Conservation (phyloP, 495 filamentous ascomycete genomes). For the Penicillium samsonianum region DNA sequence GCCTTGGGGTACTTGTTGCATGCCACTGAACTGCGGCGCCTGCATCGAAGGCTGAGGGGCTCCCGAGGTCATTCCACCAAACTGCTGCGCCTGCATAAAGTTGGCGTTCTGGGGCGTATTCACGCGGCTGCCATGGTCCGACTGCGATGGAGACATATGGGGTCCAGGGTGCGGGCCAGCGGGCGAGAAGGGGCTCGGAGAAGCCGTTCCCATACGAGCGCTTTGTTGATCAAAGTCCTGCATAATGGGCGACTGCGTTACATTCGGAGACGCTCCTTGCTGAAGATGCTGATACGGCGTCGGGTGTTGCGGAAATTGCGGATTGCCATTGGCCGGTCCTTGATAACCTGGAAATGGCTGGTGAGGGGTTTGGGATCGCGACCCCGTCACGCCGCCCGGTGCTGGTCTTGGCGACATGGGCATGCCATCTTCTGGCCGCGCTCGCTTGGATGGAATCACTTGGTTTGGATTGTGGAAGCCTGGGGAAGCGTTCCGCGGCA, state of each 20-base stretch:
- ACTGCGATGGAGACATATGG: conserved; percentile 76
- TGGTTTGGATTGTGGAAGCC: conserved; percentile 74
- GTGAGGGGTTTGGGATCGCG: conserved; percentile 90
- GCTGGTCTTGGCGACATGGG: conserved; percentile 78
- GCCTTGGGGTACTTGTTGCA: conserved; percentile 47
- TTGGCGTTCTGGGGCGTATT: conserved; percentile 73
- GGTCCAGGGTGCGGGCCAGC: conserved; percentile 71
- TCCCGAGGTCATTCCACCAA: conserved; percentile 39
- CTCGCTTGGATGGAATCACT: conserved; percentile 84
- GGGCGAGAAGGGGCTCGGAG: conserved; percentile 88
- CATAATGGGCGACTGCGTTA: conserved; percentile 88
- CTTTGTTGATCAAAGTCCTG: conserved; percentile 67
- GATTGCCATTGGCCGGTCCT: conserved; percentile 56
- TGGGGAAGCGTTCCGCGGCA: conserved; percentile 76
- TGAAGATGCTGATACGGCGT: conserved; percentile 81
- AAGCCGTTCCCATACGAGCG: conserved; percentile 84
- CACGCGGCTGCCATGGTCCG: conserved; percentile 71
- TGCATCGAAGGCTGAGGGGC: conserved; percentile 49
- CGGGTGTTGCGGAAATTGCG: conserved; percentile 55
- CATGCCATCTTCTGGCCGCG: conserved; percentile 82
- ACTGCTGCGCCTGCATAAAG: conserved; percentile 51
- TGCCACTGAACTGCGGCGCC: conserved; percentile 41
- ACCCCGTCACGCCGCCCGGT: conserved; percentile 71
- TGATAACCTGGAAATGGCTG: conserved; percentile 68
- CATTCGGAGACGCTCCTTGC: conserved; percentile 74